Base-by-base conservation (phyloP, 331 rosid genomes). In the Arachis monticola region DNA sequence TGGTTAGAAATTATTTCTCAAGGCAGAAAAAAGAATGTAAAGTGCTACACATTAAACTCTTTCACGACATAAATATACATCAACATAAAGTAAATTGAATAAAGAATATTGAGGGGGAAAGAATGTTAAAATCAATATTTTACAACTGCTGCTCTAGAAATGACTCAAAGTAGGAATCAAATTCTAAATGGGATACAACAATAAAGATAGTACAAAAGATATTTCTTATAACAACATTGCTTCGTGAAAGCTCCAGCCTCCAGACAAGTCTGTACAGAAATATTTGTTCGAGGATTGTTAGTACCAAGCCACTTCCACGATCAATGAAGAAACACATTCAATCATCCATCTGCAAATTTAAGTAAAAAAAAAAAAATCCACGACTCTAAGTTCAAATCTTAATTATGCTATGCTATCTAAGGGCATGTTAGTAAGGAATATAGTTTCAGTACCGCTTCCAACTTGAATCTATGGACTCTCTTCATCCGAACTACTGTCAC, bases 401-500 rank as follows among this genome's bases (percentile, higher is more conserved):
- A 35, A 69, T 60, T 60, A 50, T 51, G 50, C 70, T 64, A 71
- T 35, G 72, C 17, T 42, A 53, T 38, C 58, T 6, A 48, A 63
- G 38, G 64, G 41, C 10, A 46, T 51, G 78, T 30, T 60, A 63
- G 80, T 62, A 41, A 60, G 73, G 63, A 78, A 1, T 52, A 42
- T 3, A 79, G 42, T 53, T 53, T 73, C 59, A 57, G 46, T 80
- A 88, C 87, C 92, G 69, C 60, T 77, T 79, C 73, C 63, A 77
- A 73, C 61, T 73, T 58, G 81, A 77, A 83, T 74, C 86, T 89
- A 92, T 50, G 87, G 86, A 61, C 89, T 84, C 59, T 92, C 98
- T 6, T 92, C 99, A 52, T 95, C 98, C 76, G 99, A 95, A 83
- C 99, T 90, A 65, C 75, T 75, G 77, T 79, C 67, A 67, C 73